These are phyloP conservation scores for Vitis hybrid DNA, from an alignment of 177 flowering plant species.

Conservation along the genomic window DNA sequence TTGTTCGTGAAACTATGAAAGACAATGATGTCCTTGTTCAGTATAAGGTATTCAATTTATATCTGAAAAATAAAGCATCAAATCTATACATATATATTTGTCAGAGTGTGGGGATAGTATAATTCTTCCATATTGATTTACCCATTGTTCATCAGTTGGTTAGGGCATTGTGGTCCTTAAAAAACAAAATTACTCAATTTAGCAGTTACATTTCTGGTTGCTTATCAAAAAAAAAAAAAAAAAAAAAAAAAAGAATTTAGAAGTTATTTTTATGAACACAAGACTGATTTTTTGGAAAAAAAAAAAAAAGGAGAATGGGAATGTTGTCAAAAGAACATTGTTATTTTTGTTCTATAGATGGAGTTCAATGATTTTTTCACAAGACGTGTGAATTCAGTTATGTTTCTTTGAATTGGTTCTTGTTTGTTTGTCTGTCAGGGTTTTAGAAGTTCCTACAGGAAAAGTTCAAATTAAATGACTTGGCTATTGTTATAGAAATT, in stretches of 20 bases:
- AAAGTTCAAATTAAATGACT: too few species aligned
- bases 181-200: neutral
- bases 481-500: too few species aligned
- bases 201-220: too few species aligned
- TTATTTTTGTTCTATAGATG: neutral
- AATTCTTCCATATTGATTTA: neutral
- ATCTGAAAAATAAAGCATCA: neutral
- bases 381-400: neutral
- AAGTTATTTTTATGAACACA: neutral
- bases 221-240: too few species aligned
- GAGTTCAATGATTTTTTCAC: neutral
- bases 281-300: neutral
- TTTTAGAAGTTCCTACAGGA: too few species aligned
- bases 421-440: too few species aligned
- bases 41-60: constrained; percentile 66
- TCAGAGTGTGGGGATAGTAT: too few species aligned
- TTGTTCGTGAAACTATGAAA: constrained; percentile 99
- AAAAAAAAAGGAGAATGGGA: neutral
- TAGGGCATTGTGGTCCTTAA: neutral
- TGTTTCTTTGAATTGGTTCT: neutral
- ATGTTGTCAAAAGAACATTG: neutral
- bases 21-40: constrained; percentile 99
- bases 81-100: neutral
- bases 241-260: neutral
- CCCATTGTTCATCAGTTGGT: neutral